Base-by-base conservation (phyloP, 2,329 filamentous ascomycete species). In the Dactylellina cionopaga region DNA sequence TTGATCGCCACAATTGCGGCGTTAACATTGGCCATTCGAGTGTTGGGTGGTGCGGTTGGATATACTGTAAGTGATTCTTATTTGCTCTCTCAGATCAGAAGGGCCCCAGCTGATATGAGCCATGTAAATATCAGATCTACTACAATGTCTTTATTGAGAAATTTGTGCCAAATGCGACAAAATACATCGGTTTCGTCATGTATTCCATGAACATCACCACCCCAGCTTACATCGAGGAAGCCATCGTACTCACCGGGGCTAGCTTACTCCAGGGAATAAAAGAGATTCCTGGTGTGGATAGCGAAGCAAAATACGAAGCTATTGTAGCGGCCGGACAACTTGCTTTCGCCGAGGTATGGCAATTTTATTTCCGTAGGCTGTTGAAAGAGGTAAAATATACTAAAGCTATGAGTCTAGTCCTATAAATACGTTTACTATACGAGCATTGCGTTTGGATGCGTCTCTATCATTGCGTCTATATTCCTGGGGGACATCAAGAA, bases 1-100 rank as follows among this genome's bases (percentile, higher is more conserved):
- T 82, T 90, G 4, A 90, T 91, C 74, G 89, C 87, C 5, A 90
- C 89, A 1, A 84, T 90, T 46, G 85, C 88, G 0, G 88, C 89
- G 4, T 81, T 91, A 19, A 90, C 89, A 0, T 84, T 91, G 35
- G 85, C 87, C n/a, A 86, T 91, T 75, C 87, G 89, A 35, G 87
- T 89, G 60, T 84, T 90, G 33, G 89, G 89, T 47, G 88, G 88
- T 27, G 84, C 85, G 10, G 85, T 90, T 69, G 88, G 87, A 31
- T 89, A 88, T 77, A 83, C 84, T n/a, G 81, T 85, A 47, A 25
- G 83, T 83, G 78, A 22, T 80, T 79, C 59, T 75, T 71, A 77
- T 82, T 2, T 83, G 81, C 75, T 79, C 78, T 43, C 80, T 80
- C 66, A 74, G 80, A 15, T 80, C 81, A 71, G 76, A 75, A 39